Evolutionary conservation across 2,329 filamentous ascomycete genomes (phyloP), one percentile per base, ranked within the genome.

Genomic region (Ophiostoma himal-ulmi): DNA sequence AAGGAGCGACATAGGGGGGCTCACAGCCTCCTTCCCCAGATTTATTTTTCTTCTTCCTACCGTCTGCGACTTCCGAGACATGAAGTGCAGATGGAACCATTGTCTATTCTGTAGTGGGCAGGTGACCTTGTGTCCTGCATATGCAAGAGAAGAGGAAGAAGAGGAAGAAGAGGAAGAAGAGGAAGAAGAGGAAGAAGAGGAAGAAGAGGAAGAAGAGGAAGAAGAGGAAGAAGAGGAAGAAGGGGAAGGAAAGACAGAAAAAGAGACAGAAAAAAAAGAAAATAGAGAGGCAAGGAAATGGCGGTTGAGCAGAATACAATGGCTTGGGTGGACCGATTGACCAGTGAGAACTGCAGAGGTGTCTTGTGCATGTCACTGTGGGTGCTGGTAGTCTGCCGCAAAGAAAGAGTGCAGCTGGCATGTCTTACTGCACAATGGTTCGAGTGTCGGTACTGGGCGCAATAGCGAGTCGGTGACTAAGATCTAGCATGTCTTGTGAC

Each of bases 71-170:
- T 26, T 57, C n/a, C 22, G n/a, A 57, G 52, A 57, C 52, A 48
- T 48, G n/a, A 20, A 48, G 44, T n/a, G 44, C 44, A 48, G 44
- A 48, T 48, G 44, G 14, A 57, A 5, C n/a, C 52, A 30, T 57
- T 26, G 52, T 57, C 44, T 48, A 48, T 48, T 48, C 44, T 48
- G 44, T 48, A 57, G 52, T 26, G 52, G n/a, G 22, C 64, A 66
- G 64, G 64, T 66, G 64, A 66, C 64, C 64, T 41, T n/a, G 17
- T 66, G 20, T 22, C 64, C 64, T 66, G 64, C 64, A 66, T 57
- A 22, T 22, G 52, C n/a, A 22, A 6, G 44, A 26, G 8, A 11
- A 14, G 17, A 26, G 7, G 8, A 11, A 57, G 52, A 26, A 10
- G n/a, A 20, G 13, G 52, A 22, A 10, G n/a, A 26, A 57, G 22